Base-by-base conservation (phyloP, 139 green algal genomes). In the Penium margaritaceum region DNA sequence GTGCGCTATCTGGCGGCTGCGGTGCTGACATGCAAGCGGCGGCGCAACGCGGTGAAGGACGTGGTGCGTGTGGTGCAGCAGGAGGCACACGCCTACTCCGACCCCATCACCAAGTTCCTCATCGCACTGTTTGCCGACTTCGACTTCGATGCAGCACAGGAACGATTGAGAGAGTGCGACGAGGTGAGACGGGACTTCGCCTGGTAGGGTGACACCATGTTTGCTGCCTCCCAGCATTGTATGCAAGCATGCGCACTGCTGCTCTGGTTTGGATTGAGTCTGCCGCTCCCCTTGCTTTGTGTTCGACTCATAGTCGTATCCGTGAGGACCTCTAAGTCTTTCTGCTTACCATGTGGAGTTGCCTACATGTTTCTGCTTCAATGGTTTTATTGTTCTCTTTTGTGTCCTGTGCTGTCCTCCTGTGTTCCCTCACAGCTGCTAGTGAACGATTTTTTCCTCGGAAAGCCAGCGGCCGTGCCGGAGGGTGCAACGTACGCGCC, bases 401-500 rank as follows among this genome's bases (percentile, higher is more conserved):
- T n/a, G n/a, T n/a, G 1, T 58, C 35, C 35, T 12, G 1, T 60
- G 12, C 55, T 63, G 5, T 36, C 55, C n/a, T 37, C 55, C 55
- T 12, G 15, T 19, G 27, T 37, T 35, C 55, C n/a, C n/a, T n/a
- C 9, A 51, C 47, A 79, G 62, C 30, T 71, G 36, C 30, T 99
- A 19, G 89, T 91, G 53, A 91, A 91, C 73, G 94, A 99, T 84
- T 97, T 95, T 84, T 98, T 99, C 86, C 82, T 98, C 54, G 85
- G 87, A 1, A 88, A 86, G 34, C 69, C 74, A 2, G 67, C 70
- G 63, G 39, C 97, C 24, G 90, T 90, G 58, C 90, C 89, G 66
- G 93, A 97, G 83, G 98, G 94, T 83, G 96, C 97, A 85, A 83
- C 97, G 39, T n/a, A n/a, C n/a, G n/a, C n/a, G n/a, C n/a, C n/a